These are phyloP conservation scores for Amanita brunnescens DNA, from an alignment of 768 basidiomycete species.

Conservation along the genomic window DNA sequence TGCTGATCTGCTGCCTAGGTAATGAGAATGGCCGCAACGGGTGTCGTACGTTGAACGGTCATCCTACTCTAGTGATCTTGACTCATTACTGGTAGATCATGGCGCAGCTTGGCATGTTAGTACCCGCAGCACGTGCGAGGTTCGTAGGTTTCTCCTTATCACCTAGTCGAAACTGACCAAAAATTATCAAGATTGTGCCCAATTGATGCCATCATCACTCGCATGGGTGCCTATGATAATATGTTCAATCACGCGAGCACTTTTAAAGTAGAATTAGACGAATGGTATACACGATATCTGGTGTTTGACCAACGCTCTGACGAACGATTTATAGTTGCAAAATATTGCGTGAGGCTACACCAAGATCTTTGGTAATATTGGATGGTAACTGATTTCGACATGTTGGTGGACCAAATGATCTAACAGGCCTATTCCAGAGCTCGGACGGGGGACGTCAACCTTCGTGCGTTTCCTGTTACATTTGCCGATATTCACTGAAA, in stretches of 20 bases:
- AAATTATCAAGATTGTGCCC: constrained; percentile 60
- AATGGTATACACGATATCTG: constrained; percentile 51
- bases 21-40: constrained; percentile 95
- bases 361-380: constrained; percentile 87
- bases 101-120: constrained; percentile 94
- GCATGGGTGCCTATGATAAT: constrained; percentile 99
- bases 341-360: constrained; percentile 89
- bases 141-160: constrained; percentile 22
- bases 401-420: constrained; percentile 4
- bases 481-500: constrained; percentile 8
- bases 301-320: neutral
- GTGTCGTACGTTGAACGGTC: constrained; percentile 48
- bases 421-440: constrained; percentile 42
- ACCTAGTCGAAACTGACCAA: neutral
- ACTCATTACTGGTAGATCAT: constrained; percentile 46
- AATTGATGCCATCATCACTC: constrained; percentile 85
- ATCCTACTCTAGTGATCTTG: neutral
- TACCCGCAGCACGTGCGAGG: constrained; percentile 80
- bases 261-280: constrained; percentile 98
- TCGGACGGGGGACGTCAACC: constrained; percentile 93
- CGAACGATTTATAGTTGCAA: constrained; percentile 56
- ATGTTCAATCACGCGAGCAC: constrained; percentile 94
- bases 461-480: constrained; percentile 40
- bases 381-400: constrained; percentile 57
- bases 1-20: constrained; percentile 29